Conservation (phyloP, 2,329 filamentous ascomycete species). For the Epichloe amarillans region DNA sequence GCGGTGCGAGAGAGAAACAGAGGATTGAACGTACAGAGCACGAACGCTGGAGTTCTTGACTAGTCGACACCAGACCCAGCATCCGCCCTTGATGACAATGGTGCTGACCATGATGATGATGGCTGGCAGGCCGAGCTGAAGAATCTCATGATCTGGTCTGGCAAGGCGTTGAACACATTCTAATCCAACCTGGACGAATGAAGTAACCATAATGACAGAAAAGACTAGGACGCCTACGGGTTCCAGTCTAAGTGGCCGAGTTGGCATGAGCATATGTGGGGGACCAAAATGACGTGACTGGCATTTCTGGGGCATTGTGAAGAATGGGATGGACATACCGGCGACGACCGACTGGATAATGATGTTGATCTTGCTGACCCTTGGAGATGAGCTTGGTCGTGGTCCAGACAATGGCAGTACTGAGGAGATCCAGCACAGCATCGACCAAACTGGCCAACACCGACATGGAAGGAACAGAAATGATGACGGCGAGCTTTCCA, state of each 20-base stretch:
- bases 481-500: conserved; percentile 64
- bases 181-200: conserved; percentile 65
- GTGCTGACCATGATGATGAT: conserved; percentile 71
- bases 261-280: background rate
- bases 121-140: conserved; percentile 60
- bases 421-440: conserved; percentile 67
- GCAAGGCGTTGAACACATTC: conserved; percentile 54
- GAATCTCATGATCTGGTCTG: conserved; percentile 47
- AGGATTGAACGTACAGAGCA: conserved; percentile 41
- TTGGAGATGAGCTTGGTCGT: conserved; percentile 57
- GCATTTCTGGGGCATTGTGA: too few species aligned
- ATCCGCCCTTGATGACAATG: conserved; percentile 66
- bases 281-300: background rate
- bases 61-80: conserved; percentile 79
- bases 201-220: conserved; percentile 75
- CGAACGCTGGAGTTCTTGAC: conserved; percentile 80
- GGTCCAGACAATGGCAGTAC: conserved; percentile 67
- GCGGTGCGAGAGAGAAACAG: too few species aligned
- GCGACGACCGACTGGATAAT: conserved; percentile 65
- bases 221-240: conserved; percentile 73
- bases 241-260: conserved; percentile 41
- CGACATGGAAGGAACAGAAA: conserved; percentile 69
- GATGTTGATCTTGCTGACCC: conserved; percentile 57
- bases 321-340: conserved; percentile 20
- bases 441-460: conserved; percentile 71